Conservation (phyloP, 2,329 filamentous ascomycete genomes). For the Elsinoe arachidis region DNA sequence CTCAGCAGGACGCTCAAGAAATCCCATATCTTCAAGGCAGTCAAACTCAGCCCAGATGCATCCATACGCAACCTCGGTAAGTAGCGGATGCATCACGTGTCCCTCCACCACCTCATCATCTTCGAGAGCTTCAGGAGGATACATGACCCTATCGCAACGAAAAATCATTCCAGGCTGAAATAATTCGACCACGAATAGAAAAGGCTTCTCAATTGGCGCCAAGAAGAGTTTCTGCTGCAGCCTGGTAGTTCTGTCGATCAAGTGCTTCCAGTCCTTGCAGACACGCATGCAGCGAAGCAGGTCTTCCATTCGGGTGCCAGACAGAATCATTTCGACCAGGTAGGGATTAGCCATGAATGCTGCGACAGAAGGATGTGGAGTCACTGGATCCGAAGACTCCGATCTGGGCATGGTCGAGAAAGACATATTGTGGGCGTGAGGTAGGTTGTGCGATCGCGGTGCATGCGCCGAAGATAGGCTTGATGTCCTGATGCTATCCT, state of each 20-base stretch:
- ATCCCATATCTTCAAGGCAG: neutral
- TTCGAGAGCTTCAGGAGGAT: neutral
- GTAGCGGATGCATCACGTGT: neutral
- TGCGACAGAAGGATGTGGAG: neutral
- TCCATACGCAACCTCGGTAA: neutral
- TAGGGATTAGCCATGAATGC: neutral
- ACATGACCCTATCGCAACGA: neutral
- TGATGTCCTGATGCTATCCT: too few species aligned
- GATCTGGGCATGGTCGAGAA: neutral
- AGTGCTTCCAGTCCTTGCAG: neutral
- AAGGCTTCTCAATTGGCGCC: neutral
- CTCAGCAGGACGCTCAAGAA: neutral
- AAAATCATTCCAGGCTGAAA: neutral
- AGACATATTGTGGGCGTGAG: neutral
- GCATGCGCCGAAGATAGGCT: too few species aligned
- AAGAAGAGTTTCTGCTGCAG: neutral
- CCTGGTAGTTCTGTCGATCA: neutral
- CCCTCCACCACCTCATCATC: neutral
- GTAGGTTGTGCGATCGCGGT: too few species aligned
- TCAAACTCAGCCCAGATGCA: neutral
- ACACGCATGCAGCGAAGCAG: neutral
- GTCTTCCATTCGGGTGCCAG: neutral
- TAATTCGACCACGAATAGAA: neutral
- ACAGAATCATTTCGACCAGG: neutral
- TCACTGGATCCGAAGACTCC: neutral